A percentile compares a stretch with the other conserved stretches of the same genome.
Conservation (phyloP, 345 rosid species). For the Brassica juncea region DNA sequence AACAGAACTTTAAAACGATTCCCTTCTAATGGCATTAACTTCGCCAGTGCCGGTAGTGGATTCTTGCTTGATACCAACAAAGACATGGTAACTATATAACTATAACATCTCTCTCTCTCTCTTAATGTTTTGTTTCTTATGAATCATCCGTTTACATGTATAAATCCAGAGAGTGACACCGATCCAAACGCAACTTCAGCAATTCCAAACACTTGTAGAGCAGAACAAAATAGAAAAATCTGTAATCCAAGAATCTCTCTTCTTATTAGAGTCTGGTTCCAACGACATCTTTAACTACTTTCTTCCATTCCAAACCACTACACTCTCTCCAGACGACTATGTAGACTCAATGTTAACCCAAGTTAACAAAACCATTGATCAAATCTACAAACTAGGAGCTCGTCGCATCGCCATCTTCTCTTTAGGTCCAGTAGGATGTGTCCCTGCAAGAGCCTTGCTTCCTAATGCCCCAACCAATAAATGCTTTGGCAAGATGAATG, state of each 20-base stretch:
- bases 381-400: slow-evolving; percentile 55
- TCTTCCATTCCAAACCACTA: slow-evolving; percentile 34
- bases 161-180: slow-evolving; percentile 50
- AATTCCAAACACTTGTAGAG: slow-evolving; percentile 49
- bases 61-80: slow-evolving; percentile 54
- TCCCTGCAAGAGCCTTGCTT: slow-evolving; percentile 62
- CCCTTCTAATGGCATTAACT: slow-evolving; percentile 65
- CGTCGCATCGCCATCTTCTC: slow-evolving; percentile 58
- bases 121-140: neutral
- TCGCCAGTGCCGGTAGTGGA: slow-evolving; percentile 74
- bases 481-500: slow-evolving; percentile 58
- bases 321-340: slow-evolving; percentile 45
- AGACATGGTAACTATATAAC: slow-evolving; percentile 36
- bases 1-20: slow-evolving; percentile 50
- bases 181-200: slow-evolving; percentile 54
- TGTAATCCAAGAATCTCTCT: slow-evolving; percentile 42
- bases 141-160: neutral
- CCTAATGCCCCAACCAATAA: slow-evolving; percentile 46
- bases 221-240: slow-evolving; percentile 42
- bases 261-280: slow-evolving; percentile 64
- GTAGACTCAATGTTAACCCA: slow-evolving; percentile 51
- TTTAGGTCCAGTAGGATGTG: slow-evolving; percentile 61
- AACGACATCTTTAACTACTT: slow-evolving; percentile 64
- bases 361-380: slow-evolving; percentile 40
- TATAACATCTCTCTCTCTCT: neutral